Conservation (phyloP, 75 land plant species). For the Pinus tabuliformis region DNA sequence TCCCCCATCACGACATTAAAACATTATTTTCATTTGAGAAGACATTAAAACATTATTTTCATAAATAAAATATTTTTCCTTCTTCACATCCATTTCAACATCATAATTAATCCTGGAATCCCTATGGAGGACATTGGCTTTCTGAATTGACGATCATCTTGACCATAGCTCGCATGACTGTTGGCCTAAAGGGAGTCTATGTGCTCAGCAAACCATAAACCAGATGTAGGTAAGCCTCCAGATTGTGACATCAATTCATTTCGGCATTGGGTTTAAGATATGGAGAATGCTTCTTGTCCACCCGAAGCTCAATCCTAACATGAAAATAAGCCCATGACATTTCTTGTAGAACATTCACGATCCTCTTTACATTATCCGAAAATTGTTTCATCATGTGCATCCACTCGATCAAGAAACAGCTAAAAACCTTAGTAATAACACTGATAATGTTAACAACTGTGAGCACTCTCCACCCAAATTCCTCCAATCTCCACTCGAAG, state of each 20-base stretch:
- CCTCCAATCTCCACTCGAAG: slow-evolving; percentile 39
- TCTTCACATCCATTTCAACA: too few relatives aligned
- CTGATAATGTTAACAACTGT: slow-evolving; percentile 62
- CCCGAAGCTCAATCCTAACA: slow-evolving; percentile 33
- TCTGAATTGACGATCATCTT: slow-evolving; percentile 12
- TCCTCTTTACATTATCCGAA: too few relatives aligned
- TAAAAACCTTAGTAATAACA: slow-evolving; percentile 58
- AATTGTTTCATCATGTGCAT: neutral
- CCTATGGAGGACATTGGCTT: slow-evolving; percentile 6
- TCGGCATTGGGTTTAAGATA: slow-evolving; percentile 16
- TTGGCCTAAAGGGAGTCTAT: slow-evolving; percentile 31
- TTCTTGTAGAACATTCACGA: slow-evolving; percentile 5
- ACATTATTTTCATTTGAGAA: too few relatives aligned
- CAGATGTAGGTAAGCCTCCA: slow-evolving; percentile 72
- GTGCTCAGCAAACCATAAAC: slow-evolving; percentile 64
- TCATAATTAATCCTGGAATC: neutral
- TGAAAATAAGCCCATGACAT: neutral
- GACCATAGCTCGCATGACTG: slow-evolving; percentile 13
- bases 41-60: too few relatives aligned
- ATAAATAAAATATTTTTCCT: too few relatives aligned
- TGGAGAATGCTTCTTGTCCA: slow-evolving; percentile 57
- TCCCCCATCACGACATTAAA: too few relatives aligned
- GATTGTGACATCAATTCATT: neutral
- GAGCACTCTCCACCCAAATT: slow-evolving; percentile 50
- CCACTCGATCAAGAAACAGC: slow-evolving; percentile 43